Evolutionary conservation across 169 alveolate genomes (phyloP).

Genomic region (Perkinsus olseni): DNA sequence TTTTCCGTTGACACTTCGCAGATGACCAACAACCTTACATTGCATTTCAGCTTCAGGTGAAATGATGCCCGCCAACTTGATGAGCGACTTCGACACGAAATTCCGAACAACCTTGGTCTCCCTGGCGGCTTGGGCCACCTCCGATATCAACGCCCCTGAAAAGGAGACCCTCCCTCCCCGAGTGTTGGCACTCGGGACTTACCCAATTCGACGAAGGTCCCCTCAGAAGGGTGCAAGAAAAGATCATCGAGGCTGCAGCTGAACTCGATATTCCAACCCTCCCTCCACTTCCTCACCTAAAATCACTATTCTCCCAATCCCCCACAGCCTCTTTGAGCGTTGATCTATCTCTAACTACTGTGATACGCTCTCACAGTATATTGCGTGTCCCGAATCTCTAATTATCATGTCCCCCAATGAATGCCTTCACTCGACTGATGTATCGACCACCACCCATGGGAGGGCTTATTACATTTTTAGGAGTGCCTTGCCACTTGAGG

Average conservation of each 20-base stretch:
- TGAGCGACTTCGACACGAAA: not conserved
- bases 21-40: not conserved
- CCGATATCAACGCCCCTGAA: not conserved
- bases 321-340: too few relatives aligned
- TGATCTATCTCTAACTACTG: too few relatives aligned
- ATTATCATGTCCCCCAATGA: too few relatives aligned
- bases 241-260: not conserved
- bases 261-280: not conserved
- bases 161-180: not conserved
- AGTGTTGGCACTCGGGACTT: not conserved
- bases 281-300: not conserved
- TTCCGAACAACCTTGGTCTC: not conserved
- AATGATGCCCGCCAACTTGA: not conserved
- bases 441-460: too few relatives aligned
- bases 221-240: not conserved
- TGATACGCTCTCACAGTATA: too few relatives aligned
- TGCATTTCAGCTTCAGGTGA: not conserved
- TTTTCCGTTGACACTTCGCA: too few relatives aligned
- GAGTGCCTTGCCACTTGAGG: not conserved
- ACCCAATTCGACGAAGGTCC: not conserved
- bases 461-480: not conserved
- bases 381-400: too few relatives aligned
- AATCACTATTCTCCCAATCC: too few relatives aligned
- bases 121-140: not conserved
- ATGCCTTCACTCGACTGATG: too few relatives aligned